A percentile compares a stretch with the other conserved stretches of the same genome.
phyloP scores from a whole-genome alignment of 768 basidiomycete genomes.

The Termitomyces sp. region DNA sequence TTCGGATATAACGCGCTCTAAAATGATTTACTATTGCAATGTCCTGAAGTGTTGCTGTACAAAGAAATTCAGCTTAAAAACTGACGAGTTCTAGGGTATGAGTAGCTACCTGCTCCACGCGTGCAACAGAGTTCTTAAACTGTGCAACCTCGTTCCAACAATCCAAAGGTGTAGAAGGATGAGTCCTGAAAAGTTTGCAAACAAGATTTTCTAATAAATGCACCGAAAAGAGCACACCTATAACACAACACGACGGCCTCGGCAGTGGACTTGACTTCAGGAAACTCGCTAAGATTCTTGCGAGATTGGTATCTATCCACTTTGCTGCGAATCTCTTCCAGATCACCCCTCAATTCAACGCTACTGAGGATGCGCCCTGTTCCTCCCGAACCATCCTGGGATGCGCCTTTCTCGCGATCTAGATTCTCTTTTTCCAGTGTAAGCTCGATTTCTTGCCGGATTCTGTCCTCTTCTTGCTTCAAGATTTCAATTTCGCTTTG shows the following conservation, averaged over 20 bases:
- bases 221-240: conserved; percentile 40
- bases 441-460: conserved; percentile 69
- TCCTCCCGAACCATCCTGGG: conserved; percentile 36
- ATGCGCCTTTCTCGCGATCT: conserved; percentile 63
- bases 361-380: conserved; percentile 54
- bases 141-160: conserved; percentile 71
- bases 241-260: conserved; percentile 74
- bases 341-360: conserved; percentile 62
- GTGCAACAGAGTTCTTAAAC: conserved; percentile 68
- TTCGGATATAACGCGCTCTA: conserved; percentile 4
- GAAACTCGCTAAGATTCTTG: conserved; percentile 50
- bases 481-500: conserved; percentile 63
- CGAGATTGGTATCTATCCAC: conserved; percentile 68
- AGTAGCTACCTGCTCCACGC: conserved; percentile 59
- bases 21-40: conserved; percentile 33
- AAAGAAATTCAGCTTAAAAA: not conserved
- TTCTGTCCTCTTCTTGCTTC: conserved; percentile 64
- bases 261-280: conserved; percentile 52
- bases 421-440: conserved; percentile 88
- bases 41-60: conserved; percentile 63
- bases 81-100: not conserved
- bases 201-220: conserved; percentile 1
- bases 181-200: conserved; percentile 37
- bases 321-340: conserved; percentile 70
- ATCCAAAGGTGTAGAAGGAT: conserved; percentile 53